phyloP scores from a whole-genome alignment of 768 basidiomycete species.

The Amanita phalloides region DNA sequence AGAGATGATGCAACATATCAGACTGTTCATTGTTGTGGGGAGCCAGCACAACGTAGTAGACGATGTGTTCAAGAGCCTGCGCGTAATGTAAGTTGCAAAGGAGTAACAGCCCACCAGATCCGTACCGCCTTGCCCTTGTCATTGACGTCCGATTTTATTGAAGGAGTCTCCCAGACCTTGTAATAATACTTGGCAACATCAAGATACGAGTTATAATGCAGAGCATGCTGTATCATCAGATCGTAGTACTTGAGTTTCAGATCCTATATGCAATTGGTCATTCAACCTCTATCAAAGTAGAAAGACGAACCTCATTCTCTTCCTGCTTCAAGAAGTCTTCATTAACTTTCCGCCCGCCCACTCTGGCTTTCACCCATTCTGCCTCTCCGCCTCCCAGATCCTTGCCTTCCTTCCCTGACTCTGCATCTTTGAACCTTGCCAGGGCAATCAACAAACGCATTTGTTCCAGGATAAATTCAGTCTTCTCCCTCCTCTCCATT shows the following conservation, averaged over 20 bases:
- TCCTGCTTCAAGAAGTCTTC: slow-evolving; percentile 84
- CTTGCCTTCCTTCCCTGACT: slow-evolving; percentile 52
- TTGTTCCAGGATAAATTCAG: slow-evolving; percentile 95
- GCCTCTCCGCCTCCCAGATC: slow-evolving; percentile 66
- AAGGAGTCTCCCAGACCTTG: slow-evolving; percentile 95
- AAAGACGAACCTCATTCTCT: slow-evolving; percentile 65
- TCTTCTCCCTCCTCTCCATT: slow-evolving; percentile 97
- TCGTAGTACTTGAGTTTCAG: slow-evolving; percentile 95
- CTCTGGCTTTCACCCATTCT: slow-evolving; percentile 89
- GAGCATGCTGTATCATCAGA: slow-evolving; percentile 90
- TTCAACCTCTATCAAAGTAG: not conserved
- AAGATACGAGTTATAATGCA: slow-evolving; percentile 77
- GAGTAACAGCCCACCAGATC: not conserved
- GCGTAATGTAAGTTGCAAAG: not conserved
- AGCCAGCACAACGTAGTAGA: slow-evolving; percentile 89
- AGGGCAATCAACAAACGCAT: slow-evolving; percentile 83
- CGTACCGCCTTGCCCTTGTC: slow-evolving; percentile 62
- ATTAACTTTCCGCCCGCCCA: slow-evolving; percentile 90
- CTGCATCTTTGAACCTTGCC: slow-evolving; percentile 65
- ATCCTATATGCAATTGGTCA: slow-evolving; percentile 39
- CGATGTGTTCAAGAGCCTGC: slow-evolving; percentile 89
- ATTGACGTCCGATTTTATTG: slow-evolving; percentile 74
- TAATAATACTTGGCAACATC: slow-evolving; percentile 94
- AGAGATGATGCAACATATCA: slow-evolving; percentile 89
- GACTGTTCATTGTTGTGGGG: slow-evolving; percentile 96